Evolutionary conservation across 2,329 filamentous ascomycete genomes (phyloP).

Genomic region (Aureobasidium sp.): DNA sequence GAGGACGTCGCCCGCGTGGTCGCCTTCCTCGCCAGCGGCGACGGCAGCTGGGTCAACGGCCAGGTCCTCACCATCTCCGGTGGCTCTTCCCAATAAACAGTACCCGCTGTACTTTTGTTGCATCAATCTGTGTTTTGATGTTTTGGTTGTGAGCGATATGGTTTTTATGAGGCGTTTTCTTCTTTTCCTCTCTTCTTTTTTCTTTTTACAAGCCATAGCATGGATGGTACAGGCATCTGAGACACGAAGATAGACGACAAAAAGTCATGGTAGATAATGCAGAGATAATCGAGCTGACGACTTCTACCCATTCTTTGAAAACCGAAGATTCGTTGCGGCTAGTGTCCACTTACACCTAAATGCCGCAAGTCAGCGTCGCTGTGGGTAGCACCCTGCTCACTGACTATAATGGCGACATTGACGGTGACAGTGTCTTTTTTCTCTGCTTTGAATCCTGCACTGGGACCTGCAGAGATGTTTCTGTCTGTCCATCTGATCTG

Average conservation of each 20-base stretch:
- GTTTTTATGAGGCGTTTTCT: constrained; percentile 9
- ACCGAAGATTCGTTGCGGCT: no score
- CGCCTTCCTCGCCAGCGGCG: constrained; percentile 32
- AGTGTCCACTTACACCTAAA: no score
- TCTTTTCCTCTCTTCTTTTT: neutral
- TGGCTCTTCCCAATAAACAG: constrained; percentile 32
- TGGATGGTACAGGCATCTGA: constrained; percentile 13
- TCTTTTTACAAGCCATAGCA: neutral
- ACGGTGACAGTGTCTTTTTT: neutral
- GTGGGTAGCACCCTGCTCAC: neutral
- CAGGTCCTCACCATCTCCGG: constrained; percentile 39
- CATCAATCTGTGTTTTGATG: neutral
- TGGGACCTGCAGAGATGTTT: neutral
- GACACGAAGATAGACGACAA: constrained; percentile 5
- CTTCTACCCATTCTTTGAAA: neutral
- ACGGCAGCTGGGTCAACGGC: constrained; percentile 37
- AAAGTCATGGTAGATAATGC: constrained; percentile 10
- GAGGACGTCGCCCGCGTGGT: constrained; percentile 38
- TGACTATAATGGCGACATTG: neutral
- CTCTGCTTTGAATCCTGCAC: neutral
- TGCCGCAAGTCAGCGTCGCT: neutral
- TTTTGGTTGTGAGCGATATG: neutral
- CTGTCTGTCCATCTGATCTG: neutral
- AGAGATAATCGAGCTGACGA: neutral
- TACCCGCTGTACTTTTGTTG: neutral